Conservation (phyloP, 352 stramenopile genomes). For the Phytophthora constricta region DNA sequence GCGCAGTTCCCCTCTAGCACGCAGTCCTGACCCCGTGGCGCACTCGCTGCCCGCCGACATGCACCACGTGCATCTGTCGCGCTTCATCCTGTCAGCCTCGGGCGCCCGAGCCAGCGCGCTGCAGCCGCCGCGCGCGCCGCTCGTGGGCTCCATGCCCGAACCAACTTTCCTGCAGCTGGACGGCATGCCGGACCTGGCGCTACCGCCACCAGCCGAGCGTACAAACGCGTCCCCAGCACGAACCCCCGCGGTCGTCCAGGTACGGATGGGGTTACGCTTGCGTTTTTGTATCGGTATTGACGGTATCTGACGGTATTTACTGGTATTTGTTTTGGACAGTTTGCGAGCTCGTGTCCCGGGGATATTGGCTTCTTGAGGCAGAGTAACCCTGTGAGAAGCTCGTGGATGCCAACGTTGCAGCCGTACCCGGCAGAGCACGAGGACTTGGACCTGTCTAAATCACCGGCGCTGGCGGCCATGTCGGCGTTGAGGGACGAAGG, state of each 20-base stretch:
- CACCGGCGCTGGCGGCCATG: constrained; percentile 69
- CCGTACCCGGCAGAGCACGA: constrained; percentile 37
- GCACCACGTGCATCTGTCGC: constrained; percentile 45
- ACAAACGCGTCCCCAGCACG: constrained; percentile 34
- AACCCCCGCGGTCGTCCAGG: constrained; percentile 59
- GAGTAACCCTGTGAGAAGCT: constrained; percentile 40
- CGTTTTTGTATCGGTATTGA: background rate
- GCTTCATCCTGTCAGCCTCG: constrained; percentile 38
- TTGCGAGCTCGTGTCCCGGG: constrained; percentile 72
- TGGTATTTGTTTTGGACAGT: constrained; percentile 28
- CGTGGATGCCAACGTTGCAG: constrained; percentile 48
- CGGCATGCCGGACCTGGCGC: constrained; percentile 62
- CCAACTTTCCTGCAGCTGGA: constrained; percentile 61
- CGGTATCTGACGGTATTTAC: constrained; percentile 8
- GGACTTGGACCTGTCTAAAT: constrained; percentile 79
- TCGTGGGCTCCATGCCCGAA: constrained; percentile 71
- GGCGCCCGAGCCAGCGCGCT: constrained; percentile 32
- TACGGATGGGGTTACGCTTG: constrained; percentile 5
- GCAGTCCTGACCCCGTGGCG: constrained; percentile 46
- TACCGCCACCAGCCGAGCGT: constrained; percentile 52
- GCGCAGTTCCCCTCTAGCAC: constrained; percentile 44
- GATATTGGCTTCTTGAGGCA: constrained; percentile 68
- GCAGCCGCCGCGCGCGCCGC: constrained; percentile 57
- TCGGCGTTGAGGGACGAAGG: constrained; percentile 59
- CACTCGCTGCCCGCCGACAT: constrained; percentile 72